Conservation (phyloP, 1,284 basidiomycete species). For the Tilletia setariae region DNA sequence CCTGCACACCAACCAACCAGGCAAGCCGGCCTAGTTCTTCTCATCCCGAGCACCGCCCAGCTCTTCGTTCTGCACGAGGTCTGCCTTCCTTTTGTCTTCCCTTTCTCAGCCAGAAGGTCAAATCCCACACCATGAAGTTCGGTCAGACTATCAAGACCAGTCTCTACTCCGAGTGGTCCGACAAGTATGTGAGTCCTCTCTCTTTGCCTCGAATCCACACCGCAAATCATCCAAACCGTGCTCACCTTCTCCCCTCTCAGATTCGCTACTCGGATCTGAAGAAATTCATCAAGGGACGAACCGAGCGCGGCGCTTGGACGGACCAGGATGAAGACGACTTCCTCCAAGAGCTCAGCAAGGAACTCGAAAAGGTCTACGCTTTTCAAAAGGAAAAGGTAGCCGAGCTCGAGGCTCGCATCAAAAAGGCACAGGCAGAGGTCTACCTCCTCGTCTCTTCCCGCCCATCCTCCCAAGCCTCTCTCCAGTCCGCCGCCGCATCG, state of each 20-base stretch:
- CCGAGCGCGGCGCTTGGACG: constrained; percentile 49
- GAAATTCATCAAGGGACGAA: constrained; percentile 52
- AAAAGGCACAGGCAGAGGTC: constrained; percentile 52
- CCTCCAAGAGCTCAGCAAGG: constrained; percentile 65
- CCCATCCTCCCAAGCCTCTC: constrained; percentile 28
- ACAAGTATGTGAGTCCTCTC: constrained; percentile 34
- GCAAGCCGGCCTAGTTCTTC: too few relatives aligned
- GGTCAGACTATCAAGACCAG: constrained; percentile 54
- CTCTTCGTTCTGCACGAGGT: neutral
- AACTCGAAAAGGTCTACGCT: constrained; percentile 91
- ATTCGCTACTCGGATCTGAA: constrained; percentile 54
- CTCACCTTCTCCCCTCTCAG: too few relatives aligned
- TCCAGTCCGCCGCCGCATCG: constrained; percentile 26
- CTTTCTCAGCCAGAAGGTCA: neutral
- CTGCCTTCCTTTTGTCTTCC: neutral
- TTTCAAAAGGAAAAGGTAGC: constrained; percentile 81
- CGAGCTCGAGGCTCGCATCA: constrained; percentile 51
- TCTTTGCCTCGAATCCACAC: too few relatives aligned
- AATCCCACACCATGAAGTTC: constrained; percentile 46
- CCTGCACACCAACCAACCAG: too few relatives aligned
- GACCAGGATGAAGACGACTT: constrained; percentile 53
- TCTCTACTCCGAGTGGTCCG: constrained; percentile 53
- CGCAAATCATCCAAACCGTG: too few relatives aligned
- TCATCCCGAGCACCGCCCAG: too few relatives aligned
- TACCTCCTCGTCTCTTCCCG: constrained; percentile 48